phyloP scores from a whole-genome alignment of 257 asterid species.

The Prunella vulgaris region DNA sequence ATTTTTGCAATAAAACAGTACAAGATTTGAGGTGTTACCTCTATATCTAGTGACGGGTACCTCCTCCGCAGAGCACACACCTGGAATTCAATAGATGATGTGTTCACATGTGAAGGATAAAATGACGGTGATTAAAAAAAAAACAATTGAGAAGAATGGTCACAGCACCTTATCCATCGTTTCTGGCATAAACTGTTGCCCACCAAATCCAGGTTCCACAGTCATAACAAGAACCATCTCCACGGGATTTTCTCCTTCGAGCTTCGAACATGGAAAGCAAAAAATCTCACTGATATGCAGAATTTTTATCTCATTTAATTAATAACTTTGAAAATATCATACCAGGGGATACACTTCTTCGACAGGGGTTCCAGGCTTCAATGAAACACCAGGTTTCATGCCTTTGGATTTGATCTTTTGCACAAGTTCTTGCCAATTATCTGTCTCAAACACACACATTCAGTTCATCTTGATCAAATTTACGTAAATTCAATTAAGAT shows the following conservation, averaged over 20 bases:
- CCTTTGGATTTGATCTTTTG: constrained; percentile 70
- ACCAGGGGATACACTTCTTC: constrained; percentile 90
- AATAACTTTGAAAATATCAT: constrained; percentile 16
- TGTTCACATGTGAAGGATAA: not conserved
- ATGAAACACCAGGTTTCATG: constrained; percentile 82
- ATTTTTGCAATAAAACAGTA: not conserved
- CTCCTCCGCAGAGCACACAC: constrained; percentile 55
- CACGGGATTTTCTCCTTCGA: constrained; percentile 60
- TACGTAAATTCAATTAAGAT: not conserved
- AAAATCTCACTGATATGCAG: not conserved
- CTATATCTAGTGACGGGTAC: constrained; percentile 79
- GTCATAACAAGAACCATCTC: constrained; percentile 97
- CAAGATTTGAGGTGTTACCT: constrained; percentile 38
- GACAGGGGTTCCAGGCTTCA: constrained; percentile 83
- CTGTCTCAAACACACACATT: constrained; percentile 28
- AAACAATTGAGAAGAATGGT: not conserved
- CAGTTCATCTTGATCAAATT: constrained; percentile 7
- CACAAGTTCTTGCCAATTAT: constrained; percentile 85
- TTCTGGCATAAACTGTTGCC: constrained; percentile 95
- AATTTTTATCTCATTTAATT: not conserved
- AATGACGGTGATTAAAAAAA: not conserved
- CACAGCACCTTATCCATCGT: constrained; percentile 79
- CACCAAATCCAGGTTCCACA: constrained; percentile 97
- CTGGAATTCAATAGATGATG: constrained; percentile 33
- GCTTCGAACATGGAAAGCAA: constrained; percentile 32